Evolutionary conservation across 345 rosid genomes (phyloP).

Genomic region (Gossypium thurberi): DNA sequence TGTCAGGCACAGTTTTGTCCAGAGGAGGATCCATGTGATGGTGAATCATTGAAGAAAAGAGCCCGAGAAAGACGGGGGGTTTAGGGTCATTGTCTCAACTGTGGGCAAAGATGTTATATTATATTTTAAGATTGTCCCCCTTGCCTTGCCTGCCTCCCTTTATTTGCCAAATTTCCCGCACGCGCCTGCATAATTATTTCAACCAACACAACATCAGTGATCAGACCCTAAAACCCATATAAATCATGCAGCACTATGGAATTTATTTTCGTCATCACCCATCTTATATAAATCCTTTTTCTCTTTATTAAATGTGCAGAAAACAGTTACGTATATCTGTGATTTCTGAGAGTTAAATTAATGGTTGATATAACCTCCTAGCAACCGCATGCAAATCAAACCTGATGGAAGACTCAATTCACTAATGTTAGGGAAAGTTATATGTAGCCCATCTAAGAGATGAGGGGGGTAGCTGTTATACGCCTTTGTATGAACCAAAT

Average conservation of each 20-base stretch:
- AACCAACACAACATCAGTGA: neutral
- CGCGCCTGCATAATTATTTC: neutral
- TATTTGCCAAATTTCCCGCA: neutral
- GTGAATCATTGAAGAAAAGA: conserved; percentile 13
- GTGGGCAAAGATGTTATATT: neutral
- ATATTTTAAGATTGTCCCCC: neutral
- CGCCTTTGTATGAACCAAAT: neutral
- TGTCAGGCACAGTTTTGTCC: conserved; percentile 2
- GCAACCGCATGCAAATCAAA: too few relatives aligned
- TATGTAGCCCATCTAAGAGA: too few relatives aligned
- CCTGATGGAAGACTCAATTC: too few relatives aligned
- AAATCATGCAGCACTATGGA: neutral
- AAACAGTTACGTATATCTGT: too few relatives aligned
- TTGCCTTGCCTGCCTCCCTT: neutral
- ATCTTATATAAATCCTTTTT: neutral
- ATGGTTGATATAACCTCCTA: too few relatives aligned
- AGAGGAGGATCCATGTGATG: conserved; percentile 2
- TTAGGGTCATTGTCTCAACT: neutral
- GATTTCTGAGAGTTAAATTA: too few relatives aligned
- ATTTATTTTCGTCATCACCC: neutral
- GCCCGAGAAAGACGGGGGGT: conserved; percentile 20
- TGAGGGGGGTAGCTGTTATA: too few relatives aligned
- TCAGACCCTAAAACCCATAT: neutral
- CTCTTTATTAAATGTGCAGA: too few relatives aligned
- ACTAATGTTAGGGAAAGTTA: too few relatives aligned